These are phyloP conservation scores for Apiotrichum siamense DNA, from an alignment of 1,284 basidiomycete species.

Conservation along the genomic window DNA sequence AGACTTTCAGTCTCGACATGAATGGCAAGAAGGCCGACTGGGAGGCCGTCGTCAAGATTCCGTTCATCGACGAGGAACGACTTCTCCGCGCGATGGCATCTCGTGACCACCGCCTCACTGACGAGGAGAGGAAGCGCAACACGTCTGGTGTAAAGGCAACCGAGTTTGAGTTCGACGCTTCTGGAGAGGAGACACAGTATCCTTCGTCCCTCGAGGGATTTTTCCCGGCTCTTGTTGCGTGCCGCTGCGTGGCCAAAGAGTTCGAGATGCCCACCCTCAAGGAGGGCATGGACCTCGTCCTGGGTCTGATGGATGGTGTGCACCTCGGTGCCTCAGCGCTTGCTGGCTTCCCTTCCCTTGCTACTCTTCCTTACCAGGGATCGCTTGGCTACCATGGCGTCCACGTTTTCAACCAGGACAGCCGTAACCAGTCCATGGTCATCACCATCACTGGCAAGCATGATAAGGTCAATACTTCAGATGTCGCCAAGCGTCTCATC, in stretches of 20 bases:
- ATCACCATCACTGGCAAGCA: slow-evolving; percentile 73
- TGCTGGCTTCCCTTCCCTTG: slow-evolving; percentile 91
- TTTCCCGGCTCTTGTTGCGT: slow-evolving; percentile 84
- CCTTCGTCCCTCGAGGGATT: slow-evolving; percentile 89
- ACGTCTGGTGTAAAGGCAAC: slow-evolving; percentile 65
- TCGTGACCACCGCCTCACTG: slow-evolving; percentile 67
- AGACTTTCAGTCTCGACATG: slow-evolving; percentile 83
- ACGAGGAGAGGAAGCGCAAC: slow-evolving; percentile 74
- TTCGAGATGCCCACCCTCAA: slow-evolving; percentile 80
- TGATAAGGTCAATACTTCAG: slow-evolving; percentile 60
- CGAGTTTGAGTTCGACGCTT: slow-evolving; percentile 65
- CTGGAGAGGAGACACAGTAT: slow-evolving; percentile 61
- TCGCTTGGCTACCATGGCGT: slow-evolving; percentile 78
- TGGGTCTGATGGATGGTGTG: slow-evolving; percentile 84
- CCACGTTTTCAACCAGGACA: slow-evolving; percentile 88
- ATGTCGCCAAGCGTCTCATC: slow-evolving; percentile 68
- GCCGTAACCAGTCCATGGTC: slow-evolving; percentile 85
- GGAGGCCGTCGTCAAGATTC: slow-evolving; percentile 99
- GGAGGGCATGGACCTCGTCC: slow-evolving; percentile 75
- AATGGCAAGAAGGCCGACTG: slow-evolving; percentile 99
- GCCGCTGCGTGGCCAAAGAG: slow-evolving; percentile 67
- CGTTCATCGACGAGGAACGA: slow-evolving; percentile 85
- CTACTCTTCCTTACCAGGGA: slow-evolving; percentile 77
- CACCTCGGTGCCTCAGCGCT: slow-evolving; percentile 77
- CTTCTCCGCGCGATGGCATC: slow-evolving; percentile 79